Evolutionary conservation across 495 filamentous ascomycete species (phyloP), one percentile per base, ranked within the genome.

Genomic region (Aspergillus bertholletiae): DNA sequence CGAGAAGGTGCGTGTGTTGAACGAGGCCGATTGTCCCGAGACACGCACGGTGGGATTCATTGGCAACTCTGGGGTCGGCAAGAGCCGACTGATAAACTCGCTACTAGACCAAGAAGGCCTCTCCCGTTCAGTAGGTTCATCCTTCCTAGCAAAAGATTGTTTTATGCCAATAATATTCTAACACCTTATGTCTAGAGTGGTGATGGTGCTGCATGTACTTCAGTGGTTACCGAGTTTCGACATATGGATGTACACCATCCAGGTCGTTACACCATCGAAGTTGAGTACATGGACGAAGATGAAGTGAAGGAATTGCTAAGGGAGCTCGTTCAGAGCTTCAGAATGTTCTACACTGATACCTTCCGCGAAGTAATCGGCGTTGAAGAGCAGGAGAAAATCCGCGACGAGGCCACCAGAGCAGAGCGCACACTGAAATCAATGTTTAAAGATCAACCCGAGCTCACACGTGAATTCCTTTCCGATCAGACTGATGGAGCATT

Each of bases 11-110:
- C 21, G 52, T 0, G 28, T 40, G 11, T 28, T 54, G 44, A 65
- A 57, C 49, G 37, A 37, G 9, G 63, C 65, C 24, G 3, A 51
- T 9, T 68, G 52, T 46, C 65, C 65, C 0, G 62, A 41, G 9
- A 66, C 55, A 1, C 59, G 67, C 2, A 68, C 54, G 15, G 58
- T 70, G 7, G 67, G 62, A 12, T 60, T 66, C 23, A 64, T 63
- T 17, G 60, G 60, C 2, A 52, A 62, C 21, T 60, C 60, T 4
- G 61, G 59, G 18, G 46, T 59, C 24, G 60, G 60, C 0, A 73
- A 73, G 54, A 73, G 69, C 50, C 65, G 58, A 9, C 2, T 73
- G 1, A 68, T 73, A 21, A 73, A 73, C 32, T 73, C 64, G 3
- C 20, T 73, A 9, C 61, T 73, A 5, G 61, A 65, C 30, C 48